Conservation (phyloP, 768 basidiomycete species). For the Udeniomyces megalosporus region DNA sequence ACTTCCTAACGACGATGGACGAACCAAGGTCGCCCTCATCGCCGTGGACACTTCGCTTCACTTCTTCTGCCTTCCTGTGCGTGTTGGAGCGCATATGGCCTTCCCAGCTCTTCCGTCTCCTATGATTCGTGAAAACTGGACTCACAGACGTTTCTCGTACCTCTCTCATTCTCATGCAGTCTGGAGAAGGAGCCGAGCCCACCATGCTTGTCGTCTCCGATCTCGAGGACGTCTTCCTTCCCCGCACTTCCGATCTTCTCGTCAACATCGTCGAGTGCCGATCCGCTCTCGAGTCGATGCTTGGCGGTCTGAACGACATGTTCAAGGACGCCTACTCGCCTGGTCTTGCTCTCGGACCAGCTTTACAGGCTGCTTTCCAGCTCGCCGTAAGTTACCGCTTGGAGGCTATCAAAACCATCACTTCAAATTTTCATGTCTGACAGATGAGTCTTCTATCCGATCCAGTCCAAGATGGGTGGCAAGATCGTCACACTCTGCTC, state of each 20-base stretch:
- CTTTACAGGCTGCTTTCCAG: conserved; percentile 88
- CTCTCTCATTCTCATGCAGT: conserved; percentile 15
- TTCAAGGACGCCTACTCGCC: conserved; percentile 90
- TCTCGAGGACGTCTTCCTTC: conserved; percentile 91
- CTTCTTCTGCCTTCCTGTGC: conserved; percentile 83
- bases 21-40: conserved; percentile 83
- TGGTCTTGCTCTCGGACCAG: conserved; percentile 87
- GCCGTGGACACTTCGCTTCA: conserved; percentile 83
- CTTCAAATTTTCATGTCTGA: background rate
- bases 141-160: background rate
- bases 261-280: conserved; percentile 82
- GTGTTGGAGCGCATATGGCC: conserved; percentile 24
- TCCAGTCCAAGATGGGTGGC: conserved; percentile 78
- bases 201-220: conserved; percentile 96
- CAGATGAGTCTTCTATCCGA: background rate
- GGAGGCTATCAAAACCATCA: background rate
- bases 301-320: conserved; percentile 81
- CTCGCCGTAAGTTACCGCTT: conserved; percentile 54
- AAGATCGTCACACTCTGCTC: conserved; percentile 80
- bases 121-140: too few relatives aligned
- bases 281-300: conserved; percentile 58
- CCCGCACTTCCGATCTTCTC: conserved; percentile 88
- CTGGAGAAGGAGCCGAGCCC: conserved; percentile 42
- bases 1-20: conserved; percentile 81
- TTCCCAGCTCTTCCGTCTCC: background rate